Base-by-base conservation (phyloP, 1,284 basidiomycete species). In the Trichosporon inkin region DNA sequence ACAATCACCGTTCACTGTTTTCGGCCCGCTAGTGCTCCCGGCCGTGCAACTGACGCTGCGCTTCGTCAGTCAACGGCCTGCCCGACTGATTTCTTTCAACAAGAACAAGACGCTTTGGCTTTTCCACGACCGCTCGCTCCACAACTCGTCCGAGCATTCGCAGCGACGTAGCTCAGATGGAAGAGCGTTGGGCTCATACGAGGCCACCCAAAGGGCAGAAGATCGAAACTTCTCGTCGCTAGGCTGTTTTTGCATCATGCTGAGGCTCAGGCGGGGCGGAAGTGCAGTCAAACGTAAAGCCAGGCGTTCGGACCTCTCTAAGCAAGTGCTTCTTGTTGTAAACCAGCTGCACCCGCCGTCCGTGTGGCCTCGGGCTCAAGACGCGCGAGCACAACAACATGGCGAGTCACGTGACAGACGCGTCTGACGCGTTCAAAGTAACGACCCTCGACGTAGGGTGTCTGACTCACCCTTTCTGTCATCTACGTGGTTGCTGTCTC, bases 221-320 rank as follows among this genome's bases (percentile, higher is more conserved):
- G 44, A 49, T 49, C 44, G 44, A 49, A 49, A 49, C 44, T 49
- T 49, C 44, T 49, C 44, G 44, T 49, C 44, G 44, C 44, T 49
- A 49, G 11, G 44, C 13, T 19, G 44, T 49, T 49, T 49, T 49
- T 49, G 44, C 24, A n/a, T n/a, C 28, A 32, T 32, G 28, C 8
- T 32, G 5, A 5, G 28, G 28, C 28, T 4, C 8, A 32, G 28
- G 8, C 8, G 8, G 28, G 8, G 28, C 8, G 28, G 28, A 32
- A 32, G 8, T 8, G 28, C 28, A 32, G 8, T 32, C 28, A 32
- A 32, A 32, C 8, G 28, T 32, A n/a, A n/a, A n/a, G n/a, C n/a
- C n/a, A n/a, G n/a, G 28, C 28, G 28, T 32, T 32, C 28, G 28
- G 28, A 32, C 28, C n/a, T n/a, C n/a, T n/a, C n/a, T 32, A 8